Evolutionary conservation across 805 yeast genomes (phyloP).

Genomic region (Tetrapisispora iriomotensis): DNA sequence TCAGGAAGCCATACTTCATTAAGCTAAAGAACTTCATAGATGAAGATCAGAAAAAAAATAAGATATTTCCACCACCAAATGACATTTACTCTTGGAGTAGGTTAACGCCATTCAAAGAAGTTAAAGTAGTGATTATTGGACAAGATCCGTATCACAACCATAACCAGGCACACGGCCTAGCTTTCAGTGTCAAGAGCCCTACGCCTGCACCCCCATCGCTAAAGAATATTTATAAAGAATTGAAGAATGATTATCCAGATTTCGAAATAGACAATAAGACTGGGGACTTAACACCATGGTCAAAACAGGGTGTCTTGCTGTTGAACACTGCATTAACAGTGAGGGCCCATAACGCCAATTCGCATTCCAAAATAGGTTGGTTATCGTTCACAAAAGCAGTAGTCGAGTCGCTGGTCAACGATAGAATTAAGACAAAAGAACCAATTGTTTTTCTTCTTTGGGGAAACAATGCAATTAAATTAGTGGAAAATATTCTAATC

Average conservation of each 20-base stretch:
- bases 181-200: constrained; percentile 83
- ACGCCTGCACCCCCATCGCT: constrained; percentile 83
- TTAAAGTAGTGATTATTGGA: constrained; percentile 76
- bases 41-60: constrained; percentile 35
- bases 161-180: constrained; percentile 94
- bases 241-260: constrained; percentile 62
- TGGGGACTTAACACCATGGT: constrained; percentile 71
- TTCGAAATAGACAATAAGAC: constrained; percentile 44
- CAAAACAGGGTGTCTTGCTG: constrained; percentile 75
- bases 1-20: constrained; percentile 79
- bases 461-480: constrained; percentile 67
- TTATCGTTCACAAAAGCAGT: constrained; percentile 75
- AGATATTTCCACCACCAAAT: constrained; percentile 67
- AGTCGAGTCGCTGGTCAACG: constrained; percentile 41
- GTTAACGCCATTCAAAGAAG: constrained; percentile 62
- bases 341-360: constrained; percentile 84
- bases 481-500: constrained; percentile 36
- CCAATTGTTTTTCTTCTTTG: constrained; percentile 73
- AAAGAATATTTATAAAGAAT: constrained; percentile 73
- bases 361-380: constrained; percentile 91
- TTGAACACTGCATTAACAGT: constrained; percentile 87
- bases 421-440: constrained; percentile 34
- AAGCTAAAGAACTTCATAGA: constrained; percentile 54
- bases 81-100: constrained; percentile 90
- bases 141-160: constrained; percentile 94